phyloP scores from a whole-genome alignment of 2,329 filamentous ascomycete species.

The Ophiostoma sp. region DNA sequence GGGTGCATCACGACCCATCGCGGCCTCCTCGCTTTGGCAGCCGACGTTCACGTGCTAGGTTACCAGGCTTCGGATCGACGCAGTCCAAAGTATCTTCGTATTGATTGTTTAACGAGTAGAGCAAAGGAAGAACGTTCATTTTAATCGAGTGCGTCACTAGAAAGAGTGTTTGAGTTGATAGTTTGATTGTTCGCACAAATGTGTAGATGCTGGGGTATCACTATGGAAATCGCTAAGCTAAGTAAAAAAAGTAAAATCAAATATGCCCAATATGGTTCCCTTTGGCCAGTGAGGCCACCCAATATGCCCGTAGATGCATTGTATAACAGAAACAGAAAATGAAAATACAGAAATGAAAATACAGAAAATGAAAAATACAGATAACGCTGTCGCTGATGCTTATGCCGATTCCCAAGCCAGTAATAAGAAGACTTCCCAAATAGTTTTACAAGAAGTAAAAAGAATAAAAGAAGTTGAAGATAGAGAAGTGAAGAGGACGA shows the following conservation, averaged over 20 bases:
- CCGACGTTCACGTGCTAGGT: too few species aligned
- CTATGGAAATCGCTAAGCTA: conserved; percentile 16
- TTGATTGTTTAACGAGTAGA: too few species aligned
- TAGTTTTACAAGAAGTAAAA: neutral
- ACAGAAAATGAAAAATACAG: neutral
- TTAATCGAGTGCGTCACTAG: neutral
- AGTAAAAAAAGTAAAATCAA: neutral
- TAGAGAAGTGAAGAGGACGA: too few species aligned
- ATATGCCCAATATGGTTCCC: conserved; percentile 8
- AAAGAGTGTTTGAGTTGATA: neutral
- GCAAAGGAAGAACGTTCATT: too few species aligned
- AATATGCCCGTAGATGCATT: conserved; percentile 16
- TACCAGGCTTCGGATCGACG: too few species aligned
- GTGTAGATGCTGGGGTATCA: conserved; percentile 14
- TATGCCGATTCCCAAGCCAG: neutral
- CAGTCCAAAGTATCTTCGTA: too few species aligned
- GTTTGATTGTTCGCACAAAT: neutral
- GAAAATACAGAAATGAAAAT: neutral
- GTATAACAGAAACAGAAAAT: neutral
- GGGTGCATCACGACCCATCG: too few species aligned
- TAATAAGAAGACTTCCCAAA: neutral
- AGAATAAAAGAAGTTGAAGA: neutral
- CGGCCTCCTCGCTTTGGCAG: too few species aligned
- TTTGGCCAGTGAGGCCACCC: conserved; percentile 15
- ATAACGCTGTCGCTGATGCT: conserved; percentile 3